phyloP scores from a whole-genome alignment of 164 flowering plant genomes.

The Santalum album region DNA sequence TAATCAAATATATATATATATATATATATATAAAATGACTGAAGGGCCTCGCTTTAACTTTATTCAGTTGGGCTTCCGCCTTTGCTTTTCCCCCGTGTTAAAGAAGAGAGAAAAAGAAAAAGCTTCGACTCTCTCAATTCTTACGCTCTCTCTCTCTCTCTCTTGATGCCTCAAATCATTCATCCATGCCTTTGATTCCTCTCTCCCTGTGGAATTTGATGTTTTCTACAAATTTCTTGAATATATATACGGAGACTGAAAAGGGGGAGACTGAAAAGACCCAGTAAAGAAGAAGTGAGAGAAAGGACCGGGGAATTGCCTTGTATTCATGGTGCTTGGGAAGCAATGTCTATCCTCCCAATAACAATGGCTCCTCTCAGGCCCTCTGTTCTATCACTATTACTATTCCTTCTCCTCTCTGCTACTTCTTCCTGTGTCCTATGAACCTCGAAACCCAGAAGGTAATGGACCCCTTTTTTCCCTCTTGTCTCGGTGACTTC shows the following conservation, averaged over 20 bases:
- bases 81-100: too few relatives aligned
- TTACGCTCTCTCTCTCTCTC: neutral
- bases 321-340: slow-evolving; percentile 3
- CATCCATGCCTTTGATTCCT: too few relatives aligned
- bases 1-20: too few relatives aligned
- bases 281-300: slow-evolving; percentile 4
- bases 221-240: too few relatives aligned
- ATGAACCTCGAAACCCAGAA: slow-evolving; percentile 73
- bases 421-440: slow-evolving; percentile 28
- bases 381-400: slow-evolving; percentile 6
- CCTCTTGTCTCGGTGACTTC: neutral
- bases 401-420: slow-evolving; percentile 18
- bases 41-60: too few relatives aligned
- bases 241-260: slow-evolving; percentile 2
- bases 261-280: slow-evolving; percentile 5
- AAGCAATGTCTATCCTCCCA: neutral
- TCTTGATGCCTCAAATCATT: neutral
- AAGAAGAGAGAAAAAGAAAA: too few relatives aligned
- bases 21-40: too few relatives aligned
- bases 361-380: slow-evolving; percentile 22
- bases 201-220: too few relatives aligned
- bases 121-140: slow-evolving; percentile 18
- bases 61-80: too few relatives aligned
- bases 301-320: neutral
- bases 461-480: slow-evolving; percentile 29